A percentile compares a stretch with the other conserved stretches of the same genome.
These are phyloP conservation scores for Picea engelmannii DNA, from an alignment of 83 land plant genomes.

Conservation along the genomic window DNA sequence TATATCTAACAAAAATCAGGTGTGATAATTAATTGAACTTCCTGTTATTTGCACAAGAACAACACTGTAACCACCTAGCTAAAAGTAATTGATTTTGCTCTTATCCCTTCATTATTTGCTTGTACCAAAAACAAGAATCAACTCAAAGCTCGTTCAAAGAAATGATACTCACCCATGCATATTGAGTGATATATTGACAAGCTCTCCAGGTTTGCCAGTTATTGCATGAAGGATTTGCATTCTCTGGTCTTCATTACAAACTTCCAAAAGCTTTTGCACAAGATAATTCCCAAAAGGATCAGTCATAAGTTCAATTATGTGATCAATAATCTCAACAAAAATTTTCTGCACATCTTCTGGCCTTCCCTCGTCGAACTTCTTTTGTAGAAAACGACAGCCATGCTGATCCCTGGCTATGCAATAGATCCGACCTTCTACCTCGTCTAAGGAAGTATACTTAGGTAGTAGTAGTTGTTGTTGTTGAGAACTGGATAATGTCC, in stretches of 20 bases:
- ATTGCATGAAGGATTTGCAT: conserved; percentile 40
- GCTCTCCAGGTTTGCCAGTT: conserved; percentile 34
- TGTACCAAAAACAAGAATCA: conserved; percentile 3
- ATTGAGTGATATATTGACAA: conserved; percentile 46
- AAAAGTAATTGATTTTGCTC: no score
- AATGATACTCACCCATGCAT: conserved; percentile 51
- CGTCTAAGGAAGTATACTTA: conserved; percentile 38
- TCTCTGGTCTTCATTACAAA: conserved; percentile 50
- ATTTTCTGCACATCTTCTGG: conserved; percentile 48
- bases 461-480: conserved; percentile 11
- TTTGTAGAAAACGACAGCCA: conserved; percentile 64
- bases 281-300: conserved; percentile 75
- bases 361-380: conserved; percentile 37
- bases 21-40: neutral
- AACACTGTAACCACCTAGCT: no score
- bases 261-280: conserved; percentile 62
- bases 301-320: conserved; percentile 62
- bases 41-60: conserved; percentile 5
- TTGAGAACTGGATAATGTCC: conserved; percentile 4
- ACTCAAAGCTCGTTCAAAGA: neutral
- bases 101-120: neutral
- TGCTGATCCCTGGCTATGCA: conserved; percentile 55
- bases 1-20: neutral
- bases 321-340: conserved; percentile 52
- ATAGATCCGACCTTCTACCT: conserved; percentile 41